Percentiles rank a stretch among this genome's conserved stretches.
Evolutionary conservation across 1,284 basidiomycete species (phyloP).

Genomic region (Malassezia furfur): DNA sequence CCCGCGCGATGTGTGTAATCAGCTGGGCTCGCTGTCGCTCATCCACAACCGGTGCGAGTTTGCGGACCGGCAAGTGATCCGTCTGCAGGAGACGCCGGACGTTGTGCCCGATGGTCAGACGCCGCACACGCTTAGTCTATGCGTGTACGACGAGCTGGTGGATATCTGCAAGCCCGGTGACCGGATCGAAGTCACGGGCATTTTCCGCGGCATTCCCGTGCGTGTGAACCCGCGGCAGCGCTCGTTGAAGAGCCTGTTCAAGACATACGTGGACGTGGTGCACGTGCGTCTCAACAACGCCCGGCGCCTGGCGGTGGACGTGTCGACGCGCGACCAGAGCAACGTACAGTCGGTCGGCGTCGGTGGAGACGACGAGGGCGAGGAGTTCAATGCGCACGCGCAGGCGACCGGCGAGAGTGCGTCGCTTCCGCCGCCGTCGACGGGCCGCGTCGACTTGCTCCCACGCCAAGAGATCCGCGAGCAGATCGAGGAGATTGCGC

Average conservation of each 20-base stretch:
- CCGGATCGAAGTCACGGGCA: conserved; percentile 78
- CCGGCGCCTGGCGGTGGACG: conserved; percentile 67
- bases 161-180: conserved; percentile 92
- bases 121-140: conserved; percentile 88
- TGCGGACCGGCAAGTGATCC: conserved; percentile 85
- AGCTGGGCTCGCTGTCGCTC: conserved; percentile 79
- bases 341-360: conserved; percentile 63
- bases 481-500: conserved; percentile 62
- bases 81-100: conserved; percentile 93
- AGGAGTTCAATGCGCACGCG: conserved; percentile 27
- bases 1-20: conserved; percentile 80
- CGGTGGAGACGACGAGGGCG: conserved; percentile 62
- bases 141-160: conserved; percentile 92
- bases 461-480: conserved; percentile 52
- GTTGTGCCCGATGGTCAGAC: conserved; percentile 96
- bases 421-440: conserved; percentile 18
- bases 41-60: conserved; percentile 96
- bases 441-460: conserved; percentile 11
- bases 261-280: conserved; percentile 91
- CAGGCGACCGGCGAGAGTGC: conserved; percentile 4
- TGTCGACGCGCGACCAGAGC: conserved; percentile 58
- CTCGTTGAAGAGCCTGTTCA: conserved; percentile 86
- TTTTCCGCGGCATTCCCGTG: conserved; percentile 87
- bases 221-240: conserved; percentile 84
- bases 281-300: conserved; percentile 70